A percentile compares a stretch with the other conserved stretches of the same genome.
These are phyloP conservation scores for Klebsormidium nitens DNA, from an alignment of 139 green algal genomes.

Conservation along the genomic window DNA sequence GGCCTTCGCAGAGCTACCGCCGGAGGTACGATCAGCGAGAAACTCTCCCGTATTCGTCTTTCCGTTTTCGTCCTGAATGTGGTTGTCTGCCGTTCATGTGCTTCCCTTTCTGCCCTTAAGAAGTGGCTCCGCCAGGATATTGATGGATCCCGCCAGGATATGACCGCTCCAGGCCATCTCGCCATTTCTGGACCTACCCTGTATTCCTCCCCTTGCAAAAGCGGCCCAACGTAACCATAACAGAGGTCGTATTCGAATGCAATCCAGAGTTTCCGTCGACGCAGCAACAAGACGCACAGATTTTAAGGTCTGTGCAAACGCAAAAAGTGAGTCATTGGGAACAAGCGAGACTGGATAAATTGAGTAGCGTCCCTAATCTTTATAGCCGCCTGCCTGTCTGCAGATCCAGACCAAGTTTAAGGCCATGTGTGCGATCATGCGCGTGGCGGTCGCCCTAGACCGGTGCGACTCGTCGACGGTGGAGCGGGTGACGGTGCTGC, in stretches of 20 bases:
- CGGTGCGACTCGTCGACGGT: slow-evolving; percentile 35
- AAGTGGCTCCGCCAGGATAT: too few relatives aligned
- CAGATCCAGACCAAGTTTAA: slow-evolving; percentile 16
- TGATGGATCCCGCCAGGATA: too few relatives aligned
- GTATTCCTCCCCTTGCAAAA: too few relatives aligned
- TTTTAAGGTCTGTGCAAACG: too few relatives aligned
- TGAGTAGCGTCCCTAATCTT: neutral
- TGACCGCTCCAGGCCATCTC: too few relatives aligned
- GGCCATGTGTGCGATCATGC: slow-evolving; percentile 29
- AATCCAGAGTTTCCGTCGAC: too few relatives aligned
- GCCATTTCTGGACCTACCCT: too few relatives aligned
- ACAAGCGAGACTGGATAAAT: neutral
- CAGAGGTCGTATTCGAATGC: too few relatives aligned
- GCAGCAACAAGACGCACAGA: too few relatives aligned
- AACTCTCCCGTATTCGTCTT: neutral
- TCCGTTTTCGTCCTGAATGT: neutral
- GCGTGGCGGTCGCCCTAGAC: slow-evolving; percentile 40
- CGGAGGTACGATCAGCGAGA: slow-evolving; percentile 14
- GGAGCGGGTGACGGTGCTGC: slow-evolving; percentile 25
- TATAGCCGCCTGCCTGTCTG: neutral
- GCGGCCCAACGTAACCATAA: too few relatives aligned
- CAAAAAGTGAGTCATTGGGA: too few relatives aligned
- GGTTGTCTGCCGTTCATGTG: neutral
- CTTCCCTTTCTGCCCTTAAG: too few relatives aligned
- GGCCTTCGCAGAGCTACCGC: slow-evolving; percentile 27